These are phyloP conservation scores for Fusarium subtropicale DNA, from an alignment of 2,329 filamentous ascomycete species.

Conservation along the genomic window DNA sequence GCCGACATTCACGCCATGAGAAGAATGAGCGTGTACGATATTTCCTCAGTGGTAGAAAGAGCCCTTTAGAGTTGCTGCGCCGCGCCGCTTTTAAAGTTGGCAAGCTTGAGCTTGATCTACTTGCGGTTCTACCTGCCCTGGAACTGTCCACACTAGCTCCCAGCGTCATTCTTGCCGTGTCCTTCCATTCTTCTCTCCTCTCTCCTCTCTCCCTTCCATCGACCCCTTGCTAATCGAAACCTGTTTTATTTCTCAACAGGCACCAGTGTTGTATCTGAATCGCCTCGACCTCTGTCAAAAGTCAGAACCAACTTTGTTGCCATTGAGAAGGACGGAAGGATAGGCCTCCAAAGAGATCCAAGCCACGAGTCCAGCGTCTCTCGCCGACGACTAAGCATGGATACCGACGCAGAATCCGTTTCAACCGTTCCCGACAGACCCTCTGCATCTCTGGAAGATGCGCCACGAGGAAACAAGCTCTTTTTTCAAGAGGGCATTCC, in stretches of 20 bases:
- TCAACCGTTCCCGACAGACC: constrained; percentile 55
- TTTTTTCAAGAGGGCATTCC: constrained; percentile 56
- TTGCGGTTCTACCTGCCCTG: constrained; percentile 31
- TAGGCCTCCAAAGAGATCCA: constrained; percentile 61
- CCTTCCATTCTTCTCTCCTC: constrained; percentile 31
- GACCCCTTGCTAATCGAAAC: constrained; percentile 41
- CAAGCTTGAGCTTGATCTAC: constrained; percentile 28
- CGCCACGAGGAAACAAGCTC: constrained; percentile 38
- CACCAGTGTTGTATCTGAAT: constrained; percentile 57
- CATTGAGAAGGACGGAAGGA: constrained; percentile 72
- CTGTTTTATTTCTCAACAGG: constrained; percentile 42
- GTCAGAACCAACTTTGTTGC: constrained; percentile 81
- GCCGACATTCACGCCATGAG: constrained; percentile 19
- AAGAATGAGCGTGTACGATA: constrained; percentile 14
- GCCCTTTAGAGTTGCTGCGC: constrained; percentile 19
- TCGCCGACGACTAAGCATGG: constrained; percentile 53
- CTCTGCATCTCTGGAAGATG: constrained; percentile 47
- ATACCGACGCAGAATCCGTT: constrained; percentile 49
- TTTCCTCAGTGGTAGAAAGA: constrained; percentile 21
- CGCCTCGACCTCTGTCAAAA: constrained; percentile 76
- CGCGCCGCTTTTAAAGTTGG: constrained; percentile 18
- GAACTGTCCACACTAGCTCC: constrained; percentile 34
- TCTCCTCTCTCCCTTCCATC: constrained; percentile 31
- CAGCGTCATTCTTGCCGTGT: constrained; percentile 30
- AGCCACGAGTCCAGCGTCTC: constrained; percentile 56